Base-by-base conservation (phyloP, 2,329 filamentous ascomycete genomes). In the Penicillium concentricum region DNA sequence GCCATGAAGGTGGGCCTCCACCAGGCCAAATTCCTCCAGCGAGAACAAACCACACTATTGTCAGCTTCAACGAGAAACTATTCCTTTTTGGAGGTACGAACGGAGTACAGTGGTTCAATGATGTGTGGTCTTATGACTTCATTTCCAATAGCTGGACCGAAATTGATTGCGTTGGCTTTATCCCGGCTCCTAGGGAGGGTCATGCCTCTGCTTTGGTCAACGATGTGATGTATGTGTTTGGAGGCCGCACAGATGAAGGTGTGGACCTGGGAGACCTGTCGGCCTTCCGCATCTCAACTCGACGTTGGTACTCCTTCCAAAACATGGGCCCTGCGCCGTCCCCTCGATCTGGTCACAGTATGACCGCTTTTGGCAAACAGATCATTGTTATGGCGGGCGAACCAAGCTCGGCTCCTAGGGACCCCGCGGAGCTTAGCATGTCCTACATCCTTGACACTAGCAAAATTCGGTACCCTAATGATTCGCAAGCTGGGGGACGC, bases 201-300 rank as follows among this genome's bases (percentile, higher is more conserved):
- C 94, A 99, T 73, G 92, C 95, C 13, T 91, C 94, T 15, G 88
- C 93, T 4, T 81, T 99, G 20, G 92, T 99, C 42, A 91, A 94
- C 72, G 94, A 99, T 72, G 94, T 97, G 58, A 99, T 99, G 95
- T 99, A 99, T 78, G 87, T 99, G 59, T 99, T 99, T 73, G 95
- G 95, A 65, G 94, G 94, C 43, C 89, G 94, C 58, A 97, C 92
- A 0, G 91, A 97, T 70, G 92, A 97, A 65, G 94, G 94, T 1
- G 85, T 87, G 28, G 94, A 99, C 72, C 79, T 99, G 4, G 94
- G 93, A 34, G 94, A 99, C 74, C 81, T 99, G 42, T 93, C 94
- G 2, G 94, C 94, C 10, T 91, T 91, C 74, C 82, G 87, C 48
- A 90, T 90, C 66, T 86, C 88, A 0, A 92, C 92, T 12, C 87